Conservation (phyloP, 2,329 filamentous ascomycete species). For the Juglanconis juglandina region DNA sequence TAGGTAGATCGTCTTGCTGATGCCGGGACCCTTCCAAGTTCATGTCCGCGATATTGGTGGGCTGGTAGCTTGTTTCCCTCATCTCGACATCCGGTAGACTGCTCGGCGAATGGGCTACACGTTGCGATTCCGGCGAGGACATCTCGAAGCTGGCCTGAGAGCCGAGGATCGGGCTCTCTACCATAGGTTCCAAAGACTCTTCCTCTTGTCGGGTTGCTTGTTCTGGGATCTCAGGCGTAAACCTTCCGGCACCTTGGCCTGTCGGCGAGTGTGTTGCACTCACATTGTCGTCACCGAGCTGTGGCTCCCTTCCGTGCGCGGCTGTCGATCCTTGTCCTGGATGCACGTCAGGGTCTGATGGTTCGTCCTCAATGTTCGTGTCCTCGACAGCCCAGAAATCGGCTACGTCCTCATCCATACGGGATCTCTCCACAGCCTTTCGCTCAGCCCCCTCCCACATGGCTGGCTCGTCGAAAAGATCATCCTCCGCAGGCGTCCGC, state of each 20-base stretch:
- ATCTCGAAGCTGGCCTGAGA: conserved; percentile 26
- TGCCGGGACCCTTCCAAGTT: background rate
- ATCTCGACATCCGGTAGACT: background rate
- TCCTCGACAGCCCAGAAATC: conserved; percentile 22
- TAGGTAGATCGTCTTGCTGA: background rate
- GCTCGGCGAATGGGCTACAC: background rate
- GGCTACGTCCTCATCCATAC: conserved; percentile 24
- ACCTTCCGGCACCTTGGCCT: conserved; percentile 15
- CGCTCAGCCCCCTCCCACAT: conserved; percentile 43
- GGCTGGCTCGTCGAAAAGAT: conserved; percentile 42
- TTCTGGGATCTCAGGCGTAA: conserved; percentile 17
- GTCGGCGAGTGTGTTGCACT: conserved; percentile 19
- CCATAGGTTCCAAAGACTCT: conserved; percentile 16
- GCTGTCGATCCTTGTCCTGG: conserved; percentile 13
- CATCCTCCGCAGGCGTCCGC: conserved; percentile 35
- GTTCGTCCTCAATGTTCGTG: conserved; percentile 1
- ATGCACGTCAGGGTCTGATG: conserved; percentile 13
- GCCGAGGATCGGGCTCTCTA: conserved; percentile 28
- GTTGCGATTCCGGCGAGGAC: background rate
- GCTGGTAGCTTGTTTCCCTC: background rate
- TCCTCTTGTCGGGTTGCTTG: conserved; percentile 20
- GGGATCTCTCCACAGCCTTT: conserved; percentile 27
- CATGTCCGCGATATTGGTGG: conserved; percentile 3
- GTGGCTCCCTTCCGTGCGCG: conserved; percentile 14
- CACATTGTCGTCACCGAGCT: conserved; percentile 19